Evolutionary conservation across 2,329 filamentous ascomycete genomes (phyloP).

Genomic region (Fusarium armeniacum): DNA sequence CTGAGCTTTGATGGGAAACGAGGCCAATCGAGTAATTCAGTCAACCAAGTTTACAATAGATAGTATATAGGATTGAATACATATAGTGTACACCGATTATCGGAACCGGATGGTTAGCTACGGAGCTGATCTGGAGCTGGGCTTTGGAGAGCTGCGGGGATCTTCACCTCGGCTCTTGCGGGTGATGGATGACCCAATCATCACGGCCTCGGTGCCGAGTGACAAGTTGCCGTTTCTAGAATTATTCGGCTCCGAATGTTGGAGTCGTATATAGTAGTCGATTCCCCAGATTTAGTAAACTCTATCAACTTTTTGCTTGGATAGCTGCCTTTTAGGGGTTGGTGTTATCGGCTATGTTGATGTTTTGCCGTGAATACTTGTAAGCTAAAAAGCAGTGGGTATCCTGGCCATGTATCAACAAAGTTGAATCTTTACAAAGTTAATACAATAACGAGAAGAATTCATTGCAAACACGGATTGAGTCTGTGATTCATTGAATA

Average conservation of each 20-base stretch:
- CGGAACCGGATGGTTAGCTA: slow-evolving; percentile 34
- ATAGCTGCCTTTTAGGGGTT: neutral
- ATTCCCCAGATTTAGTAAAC: slow-evolving; percentile 4
- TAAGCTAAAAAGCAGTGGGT: neutral
- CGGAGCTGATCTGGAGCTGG: slow-evolving; percentile 26
- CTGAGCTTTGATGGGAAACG: slow-evolving; percentile 7
- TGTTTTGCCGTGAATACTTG: slow-evolving; percentile 17
- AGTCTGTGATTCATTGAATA: neutral
- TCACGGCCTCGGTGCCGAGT: slow-evolving; percentile 37
- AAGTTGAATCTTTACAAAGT: neutral
- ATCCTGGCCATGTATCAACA: neutral
- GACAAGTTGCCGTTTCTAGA: slow-evolving; percentile 25
- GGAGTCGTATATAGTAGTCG: neutral
- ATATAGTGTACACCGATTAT: slow-evolving; percentile 25
- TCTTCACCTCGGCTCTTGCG: slow-evolving; percentile 32
- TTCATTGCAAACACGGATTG: neutral
- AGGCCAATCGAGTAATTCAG: neutral
- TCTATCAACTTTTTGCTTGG: neutral
- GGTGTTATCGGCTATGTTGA: slow-evolving; percentile 17
- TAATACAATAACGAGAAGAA: neutral
- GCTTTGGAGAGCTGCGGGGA: slow-evolving; percentile 31
- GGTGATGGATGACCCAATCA: slow-evolving; percentile 21
- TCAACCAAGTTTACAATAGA: neutral
- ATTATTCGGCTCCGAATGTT: slow-evolving; percentile 33
- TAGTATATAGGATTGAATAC: slow-evolving; percentile 2